Base-by-base conservation (phyloP, 805 yeast species). In the Ogataea polymorpha region DNA sequence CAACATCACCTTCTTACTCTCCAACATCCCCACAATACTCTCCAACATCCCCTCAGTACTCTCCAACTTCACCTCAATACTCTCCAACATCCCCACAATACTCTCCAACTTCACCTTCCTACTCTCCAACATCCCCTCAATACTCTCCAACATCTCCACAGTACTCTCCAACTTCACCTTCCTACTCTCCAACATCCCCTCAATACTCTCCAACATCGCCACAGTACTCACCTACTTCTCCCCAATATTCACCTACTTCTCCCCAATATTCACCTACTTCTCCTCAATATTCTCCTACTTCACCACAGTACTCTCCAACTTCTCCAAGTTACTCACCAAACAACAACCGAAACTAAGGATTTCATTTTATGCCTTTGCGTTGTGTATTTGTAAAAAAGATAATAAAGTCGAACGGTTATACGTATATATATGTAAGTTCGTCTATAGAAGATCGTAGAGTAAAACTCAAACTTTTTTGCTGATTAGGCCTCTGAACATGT, bases 401-500 rank as follows among this genome's bases (percentile, higher is more conserved):
- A 42, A 44, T 39, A 38, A 42, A 46, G 39, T 37, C 23, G 32
- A 24, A 31, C 35, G 35, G 31, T 27, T 13, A 27, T 41, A 23
- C 30, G 25, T 32, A 9, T 20, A 26, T 21, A 21, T 6, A 25
- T n/a, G n/a, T n/a, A n/a, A n/a, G n/a, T n/a, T n/a, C 30, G 25
- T 32, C 4, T 20, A 26, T 21, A 21, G 3, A 25, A 7, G 9
- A 9, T 7, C 3, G 21, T 20, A 20, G 2, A 6, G 16, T 15
- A 15, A 15, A 7, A 3, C 9, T 20, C 36, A 51, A 6, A 64
- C 62, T 55, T 80, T 83, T 45, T 69, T 80, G 14, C 81, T 84
- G 13, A 91, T 84, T 49, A 93, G 69, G 0, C 98, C 98, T 51
- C 75, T 83, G 67, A 93, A 85, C 73, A 93, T 90, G 60, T 93